These are phyloP conservation scores for Hemisphaericaspora lyxosophila DNA, from an alignment of 1,139 yeast species.

Conservation along the genomic window DNA sequence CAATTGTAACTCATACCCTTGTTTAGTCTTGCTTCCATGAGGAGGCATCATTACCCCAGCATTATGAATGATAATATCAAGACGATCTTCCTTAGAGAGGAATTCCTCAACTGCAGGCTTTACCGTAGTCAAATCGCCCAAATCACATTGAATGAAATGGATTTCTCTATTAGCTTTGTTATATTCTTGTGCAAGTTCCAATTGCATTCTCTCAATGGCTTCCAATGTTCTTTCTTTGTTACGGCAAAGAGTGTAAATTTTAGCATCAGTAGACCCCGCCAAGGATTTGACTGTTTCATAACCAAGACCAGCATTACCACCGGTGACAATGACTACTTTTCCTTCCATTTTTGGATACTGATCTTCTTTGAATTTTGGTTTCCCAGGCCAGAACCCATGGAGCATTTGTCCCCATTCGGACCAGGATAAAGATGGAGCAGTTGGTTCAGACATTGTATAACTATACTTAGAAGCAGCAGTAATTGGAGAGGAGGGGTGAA, in stretches of 20 bases:
- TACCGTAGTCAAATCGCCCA: constrained; percentile 43
- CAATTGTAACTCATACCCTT: constrained; percentile 16
- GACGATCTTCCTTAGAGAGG: constrained; percentile 16
- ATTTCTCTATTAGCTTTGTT: not conserved
- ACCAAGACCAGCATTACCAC: constrained; percentile 12
- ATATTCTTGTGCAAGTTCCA: constrained; percentile 9
- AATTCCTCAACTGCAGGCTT: constrained; percentile 37
- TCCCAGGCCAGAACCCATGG: constrained; percentile 10
- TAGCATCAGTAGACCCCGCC: constrained; percentile 35
- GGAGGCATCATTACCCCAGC: constrained; percentile 49
- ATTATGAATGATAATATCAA: constrained; percentile 48
- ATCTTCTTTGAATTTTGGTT: constrained; percentile 11
- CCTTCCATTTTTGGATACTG: constrained; percentile 7
- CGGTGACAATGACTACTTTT: constrained; percentile 11
- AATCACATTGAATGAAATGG: constrained; percentile 11
- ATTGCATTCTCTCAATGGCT: constrained; percentile 8
- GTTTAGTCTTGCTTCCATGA: constrained; percentile 18
- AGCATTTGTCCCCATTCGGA: constrained; percentile 9
- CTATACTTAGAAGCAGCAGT: too few species aligned
- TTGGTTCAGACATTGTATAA: constrained; percentile 7
- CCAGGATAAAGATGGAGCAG: constrained; percentile 7
- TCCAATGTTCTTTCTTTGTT: constrained; percentile 6
- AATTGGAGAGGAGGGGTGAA: too few species aligned
- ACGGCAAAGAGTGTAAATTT: constrained; percentile 8
- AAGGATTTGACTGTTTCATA: constrained; percentile 35